These are phyloP conservation scores for Phytophthora syringae DNA, from an alignment of 352 stramenopile species.

Conservation along the genomic window DNA sequence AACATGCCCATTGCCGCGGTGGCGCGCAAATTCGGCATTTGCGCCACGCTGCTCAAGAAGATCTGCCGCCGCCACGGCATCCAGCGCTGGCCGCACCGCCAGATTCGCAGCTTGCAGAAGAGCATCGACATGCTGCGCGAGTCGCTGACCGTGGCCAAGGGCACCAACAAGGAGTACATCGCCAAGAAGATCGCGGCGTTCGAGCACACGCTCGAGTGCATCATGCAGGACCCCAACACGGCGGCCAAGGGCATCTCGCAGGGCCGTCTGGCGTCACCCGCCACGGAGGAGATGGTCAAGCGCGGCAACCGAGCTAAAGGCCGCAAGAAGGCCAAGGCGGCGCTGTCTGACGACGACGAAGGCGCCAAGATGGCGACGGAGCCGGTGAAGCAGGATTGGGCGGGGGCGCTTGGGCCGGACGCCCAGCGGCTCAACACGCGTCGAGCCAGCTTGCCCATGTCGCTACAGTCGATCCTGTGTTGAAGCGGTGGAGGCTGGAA, in stretches of 20 bases:
- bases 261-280: conserved; percentile 61
- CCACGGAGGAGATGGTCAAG: conserved; percentile 67
- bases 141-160: conserved; percentile 73
- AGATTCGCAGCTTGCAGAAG: conserved; percentile 85
- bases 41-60: conserved; percentile 87
- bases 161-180: conserved; percentile 82
- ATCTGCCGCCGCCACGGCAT: conserved; percentile 85
- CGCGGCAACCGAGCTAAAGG: conserved; percentile 55
- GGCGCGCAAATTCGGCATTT: conserved; percentile 85
- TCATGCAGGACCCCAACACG: conserved; percentile 83
- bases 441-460: conserved; percentile 58
- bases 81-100: conserved; percentile 82
- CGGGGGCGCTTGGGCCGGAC: conserved; percentile 1
- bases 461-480: conserved; percentile 77
- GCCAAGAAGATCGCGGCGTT: conserved; percentile 84
- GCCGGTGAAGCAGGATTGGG: conserved; percentile 25
- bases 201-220: conserved; percentile 83
- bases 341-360: conserved; percentile 61
- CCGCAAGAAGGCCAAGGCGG: conserved; percentile 42
- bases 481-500: conserved; percentile 32
- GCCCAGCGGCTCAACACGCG: conserved; percentile 45
- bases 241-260: conserved; percentile 77
- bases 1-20: conserved; percentile 87
- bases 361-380: conserved; percentile 17
- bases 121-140: conserved; percentile 85